Base-by-base conservation (phyloP, 148 eudicot species). In the Fallopia convolvulus region DNA sequence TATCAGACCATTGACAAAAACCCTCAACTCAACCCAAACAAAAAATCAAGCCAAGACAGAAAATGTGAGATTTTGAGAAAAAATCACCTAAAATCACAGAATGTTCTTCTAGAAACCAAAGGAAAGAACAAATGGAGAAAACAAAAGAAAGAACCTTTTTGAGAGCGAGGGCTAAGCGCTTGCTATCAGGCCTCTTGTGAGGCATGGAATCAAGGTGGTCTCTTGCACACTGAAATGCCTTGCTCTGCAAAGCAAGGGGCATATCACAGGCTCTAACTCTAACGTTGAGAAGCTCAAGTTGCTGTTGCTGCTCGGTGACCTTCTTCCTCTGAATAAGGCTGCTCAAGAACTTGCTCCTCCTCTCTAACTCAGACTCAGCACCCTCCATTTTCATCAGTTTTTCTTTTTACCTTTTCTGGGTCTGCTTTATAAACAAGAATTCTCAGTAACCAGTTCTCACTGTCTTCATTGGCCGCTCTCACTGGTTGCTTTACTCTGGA, bases 301-400 rank as follows among this genome's bases (percentile, higher is more conserved):
- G 75, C 5, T 84, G 78, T 26, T 87, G 77, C 15, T 82, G 85
- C 41, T 84, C 85, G 5, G 36, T 76, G 0, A 84, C 84, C 78
- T 86, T 87, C 78, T 89, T 89, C 77, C 82, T 86, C 80, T 80
- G 81, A 75, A 89, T 86, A 13, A 89, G 79, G 76, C 89, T 87
- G 78, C 76, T 87, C 76, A 89, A 79, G 77, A 87, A 89, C 81
- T 89, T 83, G 84, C 93, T 89, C 70, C 93, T 89, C 46, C 87
- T 86, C 82, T 89, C 93, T 26, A 89, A 68, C 52, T 89, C 93
- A 60, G 75, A 72, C 40, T 86, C 88, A 75, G 86, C 93, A 41
- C 77, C 84, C 60, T 76, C 47, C 47, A n/a, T 20, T 13, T 36
- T 39, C 77, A 75, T 49, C 60, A 36, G 5, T 50, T 58, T 17